Conservation (phyloP, 140 eudicot genomes). For the Flaveria floridana region DNA sequence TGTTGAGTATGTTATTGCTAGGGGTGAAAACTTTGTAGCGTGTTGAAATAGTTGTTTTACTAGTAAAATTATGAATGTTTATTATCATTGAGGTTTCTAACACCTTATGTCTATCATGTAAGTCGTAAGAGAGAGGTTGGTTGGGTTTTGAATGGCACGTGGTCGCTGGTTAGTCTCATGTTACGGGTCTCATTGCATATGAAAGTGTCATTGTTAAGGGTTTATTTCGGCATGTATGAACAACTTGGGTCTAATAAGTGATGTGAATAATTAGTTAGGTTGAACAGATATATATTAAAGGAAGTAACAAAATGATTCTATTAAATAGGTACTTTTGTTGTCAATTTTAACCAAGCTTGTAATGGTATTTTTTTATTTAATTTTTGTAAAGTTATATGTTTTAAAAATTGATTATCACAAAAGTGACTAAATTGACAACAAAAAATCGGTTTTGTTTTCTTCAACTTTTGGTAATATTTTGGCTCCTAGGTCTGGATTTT, state of each 20-base stretch:
- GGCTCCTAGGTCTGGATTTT: no score
- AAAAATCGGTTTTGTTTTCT: no score
- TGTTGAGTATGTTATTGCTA: neutral
- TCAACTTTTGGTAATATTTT: no score
- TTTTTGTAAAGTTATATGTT: neutral
- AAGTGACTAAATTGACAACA: neutral
- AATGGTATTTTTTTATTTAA: no score
- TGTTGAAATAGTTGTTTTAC: neutral
- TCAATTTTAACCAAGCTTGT: neutral
- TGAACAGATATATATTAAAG: neutral
- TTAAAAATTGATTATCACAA: neutral
- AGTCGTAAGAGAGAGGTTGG: neutral
- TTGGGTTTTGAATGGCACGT: neutral
- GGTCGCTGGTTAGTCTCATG: neutral
- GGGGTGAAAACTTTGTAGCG: neutral
- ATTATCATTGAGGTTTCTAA: no score
- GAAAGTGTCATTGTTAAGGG: no score
- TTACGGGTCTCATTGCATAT: no score
- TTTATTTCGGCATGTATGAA: no score
- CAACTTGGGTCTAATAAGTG: no score
- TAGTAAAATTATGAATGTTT: neutral
- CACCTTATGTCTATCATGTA: neutral
- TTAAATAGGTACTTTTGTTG: neutral
- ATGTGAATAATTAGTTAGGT: neutral
- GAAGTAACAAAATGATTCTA: neutral